Conservation (phyloP, 192 early-diverging fungal species). For the Entophlyctis luteolus region DNA sequence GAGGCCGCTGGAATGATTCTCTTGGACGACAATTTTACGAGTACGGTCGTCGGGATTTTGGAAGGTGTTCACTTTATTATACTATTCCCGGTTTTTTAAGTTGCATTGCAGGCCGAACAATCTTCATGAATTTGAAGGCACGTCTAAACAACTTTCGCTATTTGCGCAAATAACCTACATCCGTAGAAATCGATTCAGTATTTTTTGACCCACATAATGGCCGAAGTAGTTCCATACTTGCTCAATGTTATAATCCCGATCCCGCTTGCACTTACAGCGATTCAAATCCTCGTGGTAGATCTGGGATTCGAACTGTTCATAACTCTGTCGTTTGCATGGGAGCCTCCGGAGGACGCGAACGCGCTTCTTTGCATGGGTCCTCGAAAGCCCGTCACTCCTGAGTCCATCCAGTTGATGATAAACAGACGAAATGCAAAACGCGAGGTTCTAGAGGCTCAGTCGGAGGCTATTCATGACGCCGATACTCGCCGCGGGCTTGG, state of each 20-base stretch:
- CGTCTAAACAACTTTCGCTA: neutral
- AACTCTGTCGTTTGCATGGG: conserved; percentile 88
- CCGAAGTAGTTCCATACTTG: conserved; percentile 83
- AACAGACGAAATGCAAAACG: conserved; percentile 20
- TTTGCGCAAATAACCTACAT: neutral
- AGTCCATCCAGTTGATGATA: conserved; percentile 28
- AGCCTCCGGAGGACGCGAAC: conserved; percentile 67
- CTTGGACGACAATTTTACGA: conserved; percentile 95
- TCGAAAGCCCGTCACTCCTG: conserved; percentile 75
- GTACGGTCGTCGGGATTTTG: conserved; percentile 83
- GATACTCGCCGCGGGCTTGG: neutral
- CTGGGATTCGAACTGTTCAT: conserved; percentile 90
- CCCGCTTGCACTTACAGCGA: conserved; percentile 80
- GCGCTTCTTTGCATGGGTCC: conserved; percentile 78
- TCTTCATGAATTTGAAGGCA: conserved; percentile 13
- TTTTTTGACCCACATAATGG: conserved; percentile 83
- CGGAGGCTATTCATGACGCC: conserved; percentile 14
- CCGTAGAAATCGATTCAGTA: conserved; percentile 65
- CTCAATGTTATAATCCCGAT: conserved; percentile 86
- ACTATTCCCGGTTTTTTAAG: neutral
- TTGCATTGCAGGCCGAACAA: neutral
- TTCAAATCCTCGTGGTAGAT: conserved; percentile 87
- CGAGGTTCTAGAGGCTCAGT: conserved; percentile 2
- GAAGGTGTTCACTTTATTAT: conserved; percentile 67
- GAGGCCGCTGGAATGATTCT: conserved; percentile 94